Evolutionary conservation across 495 filamentous ascomycete genomes (phyloP), one percentile per base, ranked within the genome.

Genomic region (Terfezia boudieri): DNA sequence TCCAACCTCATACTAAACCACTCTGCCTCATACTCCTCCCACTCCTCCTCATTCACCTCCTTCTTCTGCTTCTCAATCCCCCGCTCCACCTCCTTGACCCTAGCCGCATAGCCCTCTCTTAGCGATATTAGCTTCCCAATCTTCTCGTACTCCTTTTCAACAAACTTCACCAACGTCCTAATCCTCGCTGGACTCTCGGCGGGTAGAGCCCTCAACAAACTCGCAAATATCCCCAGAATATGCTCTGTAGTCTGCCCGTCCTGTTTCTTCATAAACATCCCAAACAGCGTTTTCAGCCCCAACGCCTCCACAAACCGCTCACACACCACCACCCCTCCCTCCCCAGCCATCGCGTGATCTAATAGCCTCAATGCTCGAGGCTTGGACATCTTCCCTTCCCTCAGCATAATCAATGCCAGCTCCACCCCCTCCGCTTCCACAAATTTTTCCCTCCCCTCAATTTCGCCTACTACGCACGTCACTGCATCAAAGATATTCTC

Each of bases 141-240:
- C 68, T 93, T 92, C 56, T 86, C 83, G 64, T 92, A 95, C 56
- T 94, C 82, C 59, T 83, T 89, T 68, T 95, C 88, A 46, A 92
- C 81, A 65, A 99, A 96, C 61, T 99, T 99, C 4, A 87, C 90
- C 0, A 96, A 73, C 7, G 82, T 75, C 2, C 90, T 75, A 36
- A 95, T 87, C 2, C 90, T 73, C n/a, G 77, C 70, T 0, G 83
- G 72, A 10, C 82, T 84, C n/a, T 85, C 77, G 5, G 78, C 82
- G 0, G 86, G 86, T 2, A 99, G 64, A 1, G 77, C 72, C 14
- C 87, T 81, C 1, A 99, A 73, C 62, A 99, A 73, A 0, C 83
- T 83, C 2, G 84, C 78, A 53, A 96, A 87, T 8, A 96, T 87
- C 14, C 86, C 84, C 38, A 99, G 72, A 9, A 99, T 69, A 61